phyloP scores from a whole-genome alignment of 148 eudicot species.

The Silene uniflora region DNA sequence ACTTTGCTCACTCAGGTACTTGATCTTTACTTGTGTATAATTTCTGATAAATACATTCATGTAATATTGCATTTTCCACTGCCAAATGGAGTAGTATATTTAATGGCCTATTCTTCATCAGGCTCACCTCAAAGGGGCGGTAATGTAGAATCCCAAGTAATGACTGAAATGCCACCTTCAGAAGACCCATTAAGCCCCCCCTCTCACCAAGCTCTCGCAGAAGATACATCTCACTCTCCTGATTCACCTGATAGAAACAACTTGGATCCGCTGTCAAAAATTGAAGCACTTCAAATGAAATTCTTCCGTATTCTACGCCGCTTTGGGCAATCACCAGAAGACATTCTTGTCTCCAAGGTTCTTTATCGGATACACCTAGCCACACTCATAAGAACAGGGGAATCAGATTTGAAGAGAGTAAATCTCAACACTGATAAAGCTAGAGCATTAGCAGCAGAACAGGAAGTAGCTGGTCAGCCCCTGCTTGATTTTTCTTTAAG shows the following conservation, averaged over 20 bases:
- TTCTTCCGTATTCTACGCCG: constrained; percentile 67
- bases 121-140: constrained; percentile 31
- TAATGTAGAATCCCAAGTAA: constrained; percentile 29
- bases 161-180: constrained; percentile 32
- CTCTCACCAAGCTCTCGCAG: constrained; percentile 32
- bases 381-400: constrained; percentile 69
- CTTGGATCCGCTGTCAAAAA: constrained; percentile 56
- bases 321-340: constrained; percentile 61
- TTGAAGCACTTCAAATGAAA: constrained; percentile 65
- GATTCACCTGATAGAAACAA: constrained; percentile 32
- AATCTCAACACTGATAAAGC: constrained; percentile 61
- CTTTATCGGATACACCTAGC: constrained; percentile 86
- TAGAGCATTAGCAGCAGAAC: constrained; percentile 60
- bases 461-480: constrained; percentile 55
- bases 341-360: constrained; percentile 76
- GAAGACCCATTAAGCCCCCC: constrained; percentile 33
- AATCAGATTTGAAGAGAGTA: constrained; percentile 75
- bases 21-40: too few relatives aligned
- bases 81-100: background rate
- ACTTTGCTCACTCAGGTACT: constrained; percentile 51
- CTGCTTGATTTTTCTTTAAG: constrained; percentile 63
- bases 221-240: constrained; percentile 32
- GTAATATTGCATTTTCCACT: background rate
- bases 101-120: constrained; percentile 19
- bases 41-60: too few relatives aligned